Evolutionary conservation across 371 early-diverging fungal species (phyloP), one percentile per base, ranked within the genome.

Genomic region (Coemansia sp.): DNA sequence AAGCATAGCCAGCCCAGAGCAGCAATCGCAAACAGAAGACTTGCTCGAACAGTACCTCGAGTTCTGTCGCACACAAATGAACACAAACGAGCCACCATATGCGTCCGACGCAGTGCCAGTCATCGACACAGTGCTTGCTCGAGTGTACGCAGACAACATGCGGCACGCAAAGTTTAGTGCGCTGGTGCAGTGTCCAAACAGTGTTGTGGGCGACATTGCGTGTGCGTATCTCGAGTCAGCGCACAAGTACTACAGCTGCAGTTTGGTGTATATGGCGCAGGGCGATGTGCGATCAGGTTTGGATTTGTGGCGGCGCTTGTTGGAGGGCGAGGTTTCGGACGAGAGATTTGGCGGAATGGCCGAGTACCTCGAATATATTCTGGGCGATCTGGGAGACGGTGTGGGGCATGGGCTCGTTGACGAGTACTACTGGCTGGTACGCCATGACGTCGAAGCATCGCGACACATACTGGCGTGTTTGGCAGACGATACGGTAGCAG

Each of bases 11-110:
- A 50, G 42, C 34, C 34, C 34, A 3, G 34, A 8, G 8, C 34
- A 29, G 29, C 29, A 29, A 29, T 29, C 6, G 31, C 59, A 5
- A 80, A 76, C 60, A 4, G 22, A 59, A 26, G 80, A 80, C 16
- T 22, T 80, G 59, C 71, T 77, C n/a, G 67, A 71, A 50, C 69
- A 71, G 18, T 80, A 75, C 52, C 53, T 80, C 13, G 72, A 78
- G 31, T 56, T 61, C 21, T 62, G 65, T 31, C 60, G 67, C 11
- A 4, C 26, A 0, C 65, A 52, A 6, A 61, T 56, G 14, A 48
- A 29, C 21, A 4, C 18, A 2, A 24, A 22, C 5, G 59, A 54
- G 31, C 61, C 29, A 24, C 42, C 58, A 21, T 72, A 60, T 55
- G 60, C 68, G 8, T 61, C 72, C 0, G 72, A 72, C 24, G 51